phyloP scores from a whole-genome alignment of 2,329 filamentous ascomycete genomes.

The Nemania bipapillata region DNA sequence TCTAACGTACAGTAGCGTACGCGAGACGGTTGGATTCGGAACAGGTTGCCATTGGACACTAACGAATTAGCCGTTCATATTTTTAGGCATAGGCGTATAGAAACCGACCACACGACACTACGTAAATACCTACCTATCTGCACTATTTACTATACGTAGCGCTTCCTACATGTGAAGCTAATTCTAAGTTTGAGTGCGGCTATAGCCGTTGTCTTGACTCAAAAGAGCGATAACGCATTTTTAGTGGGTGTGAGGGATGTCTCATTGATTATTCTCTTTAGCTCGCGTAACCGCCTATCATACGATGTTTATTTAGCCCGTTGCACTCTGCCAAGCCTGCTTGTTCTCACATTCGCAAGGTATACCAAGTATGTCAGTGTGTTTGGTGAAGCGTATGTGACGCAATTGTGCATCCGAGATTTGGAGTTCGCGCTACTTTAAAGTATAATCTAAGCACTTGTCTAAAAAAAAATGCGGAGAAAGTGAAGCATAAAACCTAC shows the following conservation, averaged over 20 bases:
- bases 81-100: background rate
- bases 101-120: background rate
- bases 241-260: background rate
- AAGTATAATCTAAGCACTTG: background rate
- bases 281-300: conserved; percentile 18
- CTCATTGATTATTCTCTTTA: background rate
- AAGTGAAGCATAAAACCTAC: background rate
- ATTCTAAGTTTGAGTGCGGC: conserved; percentile 9
- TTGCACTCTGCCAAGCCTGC: conserved; percentile 12
- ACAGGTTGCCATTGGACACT: conserved; percentile 2
- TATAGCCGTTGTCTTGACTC: conserved; percentile 4
- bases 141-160: background rate
- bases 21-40: background rate
- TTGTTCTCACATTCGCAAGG: background rate
- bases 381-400: conserved; percentile 17
- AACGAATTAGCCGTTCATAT: background rate
- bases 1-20: background rate
- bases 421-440: conserved; percentile 13
- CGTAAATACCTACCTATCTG: background rate
- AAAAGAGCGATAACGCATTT: background rate
- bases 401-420: conserved; percentile 26
- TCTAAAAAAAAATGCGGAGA: conserved; percentile 1
- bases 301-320: conserved; percentile 1
- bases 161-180: background rate
- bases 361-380: background rate